phyloP scores from a whole-genome alignment of 2,329 filamentous ascomycete genomes.

The Botryotinia calthae region DNA sequence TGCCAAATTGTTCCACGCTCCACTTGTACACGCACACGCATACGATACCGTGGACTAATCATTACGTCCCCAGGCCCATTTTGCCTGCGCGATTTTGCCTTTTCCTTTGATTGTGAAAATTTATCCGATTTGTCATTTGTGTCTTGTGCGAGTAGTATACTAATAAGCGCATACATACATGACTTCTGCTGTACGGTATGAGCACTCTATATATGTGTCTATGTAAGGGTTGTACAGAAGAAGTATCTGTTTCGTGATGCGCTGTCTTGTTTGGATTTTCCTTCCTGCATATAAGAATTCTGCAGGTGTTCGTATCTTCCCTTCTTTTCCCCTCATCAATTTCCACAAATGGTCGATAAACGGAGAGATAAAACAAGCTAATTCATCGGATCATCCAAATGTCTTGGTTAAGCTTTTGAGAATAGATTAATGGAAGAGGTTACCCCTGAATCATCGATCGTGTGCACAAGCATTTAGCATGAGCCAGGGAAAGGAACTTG shows the following conservation, averaged over 20 bases:
- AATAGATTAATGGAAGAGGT: background rate
- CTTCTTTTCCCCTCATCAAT: background rate
- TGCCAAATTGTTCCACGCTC: background rate
- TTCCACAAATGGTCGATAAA: background rate
- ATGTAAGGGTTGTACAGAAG: background rate
- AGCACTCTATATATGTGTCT: background rate
- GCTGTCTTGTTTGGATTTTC: background rate
- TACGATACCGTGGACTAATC: background rate
- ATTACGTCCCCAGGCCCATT: background rate
- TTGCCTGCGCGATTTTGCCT: background rate
- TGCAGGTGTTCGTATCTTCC: background rate
- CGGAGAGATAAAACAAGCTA: background rate
- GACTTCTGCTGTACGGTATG: background rate
- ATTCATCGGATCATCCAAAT: background rate
- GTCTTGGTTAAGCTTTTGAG: background rate
- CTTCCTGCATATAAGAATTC: background rate
- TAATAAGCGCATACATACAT: background rate
- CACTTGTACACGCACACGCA: background rate
- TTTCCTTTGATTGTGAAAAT: background rate
- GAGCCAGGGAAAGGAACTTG: background rate
- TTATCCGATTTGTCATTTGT: background rate
- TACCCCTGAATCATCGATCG: background rate
- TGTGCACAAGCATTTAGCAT: constrained; percentile 1
- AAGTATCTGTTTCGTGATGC: background rate
- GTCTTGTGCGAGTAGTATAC: background rate